Conservation (phyloP, 805 yeast species). For the Sporopachydermia lactativora region DNA sequence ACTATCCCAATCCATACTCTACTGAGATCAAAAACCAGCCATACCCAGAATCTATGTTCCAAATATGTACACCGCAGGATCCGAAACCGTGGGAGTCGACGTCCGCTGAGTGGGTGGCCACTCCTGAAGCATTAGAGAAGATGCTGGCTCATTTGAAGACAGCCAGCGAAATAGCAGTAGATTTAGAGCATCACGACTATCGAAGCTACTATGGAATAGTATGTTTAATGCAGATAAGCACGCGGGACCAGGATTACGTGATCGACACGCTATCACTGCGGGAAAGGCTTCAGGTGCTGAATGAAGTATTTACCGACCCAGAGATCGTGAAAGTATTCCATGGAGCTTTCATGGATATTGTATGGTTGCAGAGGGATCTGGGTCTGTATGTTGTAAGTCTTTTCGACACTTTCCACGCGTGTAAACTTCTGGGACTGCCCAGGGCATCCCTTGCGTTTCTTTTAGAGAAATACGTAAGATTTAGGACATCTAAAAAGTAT, state of each 20-base stretch:
- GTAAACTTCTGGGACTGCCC: constrained; percentile 65
- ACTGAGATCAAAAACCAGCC: constrained; percentile 56
- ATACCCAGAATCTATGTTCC: constrained; percentile 48
- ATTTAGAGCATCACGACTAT: constrained; percentile 90
- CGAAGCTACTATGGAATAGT: constrained; percentile 85
- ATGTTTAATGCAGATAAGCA: constrained; percentile 85
- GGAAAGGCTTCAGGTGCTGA: constrained; percentile 52
- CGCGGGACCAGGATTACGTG: constrained; percentile 69
- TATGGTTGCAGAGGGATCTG: constrained; percentile 92
- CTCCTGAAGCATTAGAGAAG: constrained; percentile 30
- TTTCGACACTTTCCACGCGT: constrained; percentile 89
- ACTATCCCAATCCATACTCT: constrained; percentile 70
- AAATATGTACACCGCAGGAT: constrained; percentile 31
- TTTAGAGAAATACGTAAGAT: constrained; percentile 65
- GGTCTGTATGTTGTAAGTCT: constrained; percentile 82
- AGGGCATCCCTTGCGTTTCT: constrained; percentile 75
- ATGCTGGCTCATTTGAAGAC: constrained; percentile 41
- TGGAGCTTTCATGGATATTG: constrained; percentile 94
- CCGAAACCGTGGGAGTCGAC: constrained; percentile 53
- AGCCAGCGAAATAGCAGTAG: constrained; percentile 68
- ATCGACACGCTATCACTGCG: constrained; percentile 74
- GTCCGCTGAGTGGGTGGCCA: constrained; percentile 61
- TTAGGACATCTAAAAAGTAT: constrained; percentile 84
- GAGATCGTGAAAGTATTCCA: constrained; percentile 75
- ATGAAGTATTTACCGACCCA: constrained; percentile 72